phyloP scores from a whole-genome alignment of 148 eudicot genomes.

The Polygonum aviculare region DNA sequence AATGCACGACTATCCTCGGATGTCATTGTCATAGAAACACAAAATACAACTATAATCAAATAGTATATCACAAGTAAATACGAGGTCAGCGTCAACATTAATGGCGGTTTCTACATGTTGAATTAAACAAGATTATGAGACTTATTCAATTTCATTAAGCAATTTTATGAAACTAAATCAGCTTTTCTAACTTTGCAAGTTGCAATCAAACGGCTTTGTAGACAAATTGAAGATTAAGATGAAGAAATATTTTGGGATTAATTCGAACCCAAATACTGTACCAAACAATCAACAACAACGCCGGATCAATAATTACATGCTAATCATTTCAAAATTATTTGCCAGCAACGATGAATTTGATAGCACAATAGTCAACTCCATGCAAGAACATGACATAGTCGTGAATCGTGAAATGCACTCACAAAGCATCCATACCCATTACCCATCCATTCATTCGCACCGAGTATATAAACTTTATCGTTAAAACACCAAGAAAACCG shows the following conservation, averaged over 20 bases:
- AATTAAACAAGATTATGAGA: background rate
- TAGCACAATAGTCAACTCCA: background rate
- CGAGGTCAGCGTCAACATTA: background rate
- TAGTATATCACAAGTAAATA: background rate
- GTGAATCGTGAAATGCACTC: slow-evolving; percentile 7
- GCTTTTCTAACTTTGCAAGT: background rate
- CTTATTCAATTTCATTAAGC: background rate
- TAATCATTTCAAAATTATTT: background rate
- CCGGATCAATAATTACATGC: background rate
- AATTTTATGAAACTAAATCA: background rate
- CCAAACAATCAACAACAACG: background rate
- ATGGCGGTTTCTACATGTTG: background rate
- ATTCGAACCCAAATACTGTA: background rate
- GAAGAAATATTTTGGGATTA: background rate
- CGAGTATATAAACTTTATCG: background rate
- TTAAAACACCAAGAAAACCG: background rate
- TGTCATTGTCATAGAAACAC: background rate
- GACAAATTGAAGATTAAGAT: background rate
- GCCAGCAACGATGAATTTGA: background rate
- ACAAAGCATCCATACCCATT: background rate
- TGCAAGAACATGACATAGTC: slow-evolving; percentile 2
- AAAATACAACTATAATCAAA: background rate
- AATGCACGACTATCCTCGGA: background rate
- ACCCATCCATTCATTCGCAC: background rate
- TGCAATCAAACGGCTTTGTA: background rate